Percentiles rank a stretch among this genome's conserved stretches.
These are phyloP conservation scores for Aureobasidium sp. DNA, from an alignment of 2,329 filamentous ascomycete species.

Conservation along the genomic window DNA sequence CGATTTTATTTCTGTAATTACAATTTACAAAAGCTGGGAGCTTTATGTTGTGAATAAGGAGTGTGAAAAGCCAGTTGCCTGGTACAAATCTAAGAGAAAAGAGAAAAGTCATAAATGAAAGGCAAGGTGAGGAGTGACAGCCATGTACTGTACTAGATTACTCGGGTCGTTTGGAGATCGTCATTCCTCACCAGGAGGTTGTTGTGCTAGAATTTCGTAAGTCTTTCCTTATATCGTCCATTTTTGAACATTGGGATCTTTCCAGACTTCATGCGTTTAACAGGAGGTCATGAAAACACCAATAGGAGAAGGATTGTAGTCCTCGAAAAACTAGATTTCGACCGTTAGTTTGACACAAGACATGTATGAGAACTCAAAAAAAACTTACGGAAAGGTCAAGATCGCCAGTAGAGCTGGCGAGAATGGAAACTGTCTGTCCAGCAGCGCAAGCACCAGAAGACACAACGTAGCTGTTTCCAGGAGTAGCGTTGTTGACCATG, in stretches of 20 bases:
- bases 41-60: background rate
- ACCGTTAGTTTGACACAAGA: too few relatives aligned
- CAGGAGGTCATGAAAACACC: background rate
- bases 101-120: background rate
- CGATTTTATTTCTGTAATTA: background rate
- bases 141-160: background rate
- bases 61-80: too few relatives aligned
- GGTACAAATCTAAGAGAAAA: background rate
- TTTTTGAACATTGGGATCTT: too few relatives aligned
- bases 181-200: background rate
- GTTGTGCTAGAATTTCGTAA: too few relatives aligned
- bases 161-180: too few relatives aligned
- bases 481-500: slow-evolving; percentile 7
- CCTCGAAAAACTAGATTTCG: background rate
- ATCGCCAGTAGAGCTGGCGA: slow-evolving; percentile 17
- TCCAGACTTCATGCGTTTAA: background rate
- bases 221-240: too few relatives aligned
- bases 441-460: slow-evolving; percentile 21
- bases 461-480: slow-evolving; percentile 25
- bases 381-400: slow-evolving; percentile 20
- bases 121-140: slow-evolving; percentile 4
- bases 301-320: background rate
- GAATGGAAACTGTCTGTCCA: slow-evolving; percentile 20
- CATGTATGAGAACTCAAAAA: background rate
- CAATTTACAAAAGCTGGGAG: background rate